A percentile compares a stretch with the other conserved stretches of the same genome.
Evolutionary conservation across 202 grass and related monocot species (phyloP).

Genomic region (Carex sylvatica): DNA sequence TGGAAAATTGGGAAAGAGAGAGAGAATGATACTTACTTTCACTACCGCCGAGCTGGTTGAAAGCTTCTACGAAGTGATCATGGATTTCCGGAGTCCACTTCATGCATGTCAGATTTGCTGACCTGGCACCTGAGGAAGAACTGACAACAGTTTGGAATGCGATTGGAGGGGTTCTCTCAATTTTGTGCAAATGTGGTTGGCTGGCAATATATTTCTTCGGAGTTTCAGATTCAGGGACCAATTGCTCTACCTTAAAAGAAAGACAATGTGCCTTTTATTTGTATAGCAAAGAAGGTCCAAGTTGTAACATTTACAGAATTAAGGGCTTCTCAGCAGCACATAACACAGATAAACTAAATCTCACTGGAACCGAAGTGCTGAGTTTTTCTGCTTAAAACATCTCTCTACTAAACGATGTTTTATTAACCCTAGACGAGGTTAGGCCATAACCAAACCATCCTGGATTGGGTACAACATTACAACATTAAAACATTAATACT

Average conservation of each 20-base stretch:
- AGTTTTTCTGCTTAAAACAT: not conserved
- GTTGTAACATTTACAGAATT: not conserved
- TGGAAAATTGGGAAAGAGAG: not conserved
- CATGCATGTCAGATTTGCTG: slow-evolving; percentile 1
- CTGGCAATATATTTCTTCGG: not conserved
- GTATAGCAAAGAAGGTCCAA: not conserved
- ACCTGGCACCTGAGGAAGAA: not conserved
- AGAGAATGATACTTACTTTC: slow-evolving; percentile 35
- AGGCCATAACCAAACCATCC: not conserved
- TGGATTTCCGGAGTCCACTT: slow-evolving; percentile 48
- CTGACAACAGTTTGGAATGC: not conserved
- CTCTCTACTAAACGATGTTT: not conserved
- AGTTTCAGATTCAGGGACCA: not conserved
- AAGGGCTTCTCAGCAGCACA: not conserved
- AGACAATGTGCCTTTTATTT: not conserved
- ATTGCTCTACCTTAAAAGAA: slow-evolving; percentile 12
- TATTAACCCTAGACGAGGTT: not conserved
- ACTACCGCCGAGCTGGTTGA: slow-evolving; percentile 47
- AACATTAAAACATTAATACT: not conserved
- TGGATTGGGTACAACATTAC: not conserved
- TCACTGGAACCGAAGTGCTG: not conserved
- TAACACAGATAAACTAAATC: not conserved
- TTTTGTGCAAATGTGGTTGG: not conserved
- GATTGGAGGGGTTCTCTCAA: slow-evolving; percentile 3
- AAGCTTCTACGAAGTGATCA: slow-evolving; percentile 45